Base-by-base conservation (phyloP, 164 flowering plant genomes). In the Umbilicus rupestris region DNA sequence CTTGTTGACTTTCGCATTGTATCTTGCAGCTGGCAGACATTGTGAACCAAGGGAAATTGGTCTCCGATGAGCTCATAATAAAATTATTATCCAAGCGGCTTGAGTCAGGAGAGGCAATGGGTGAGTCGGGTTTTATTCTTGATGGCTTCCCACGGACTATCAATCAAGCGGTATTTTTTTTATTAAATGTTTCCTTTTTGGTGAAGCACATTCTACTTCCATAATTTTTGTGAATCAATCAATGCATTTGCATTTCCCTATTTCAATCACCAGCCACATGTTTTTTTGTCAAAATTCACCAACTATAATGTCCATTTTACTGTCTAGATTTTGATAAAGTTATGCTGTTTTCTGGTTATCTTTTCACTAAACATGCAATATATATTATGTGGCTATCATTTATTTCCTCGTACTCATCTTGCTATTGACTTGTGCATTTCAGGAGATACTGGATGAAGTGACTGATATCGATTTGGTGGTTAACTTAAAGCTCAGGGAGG, bases 101-200 rank as follows among this genome's bases (percentile, higher is more conserved):
- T 68, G 89, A 84, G 77, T 84, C 77, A 50, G 90, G 90, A 64
- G 87, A 80, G 71, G 79, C 83, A 28, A 86, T 82, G 73, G 93
- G 95, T 41, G 96, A 94, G 77, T 69, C 83, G 8, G 98, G 98
- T 7, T 94, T 91, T 65, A 89, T 94, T 74, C 95, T 94, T 63
- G 99, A 94, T 80, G 99, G 99, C 37, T 89, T 94, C 68, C 99
- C 99, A 64, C 86, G 99, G 42, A 94, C 99, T 10, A 78, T 94
- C 33, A 84, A 81, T 74, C 99, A 94, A 72, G 99, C 99, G 77
- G 98, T 93, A 69, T 83, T 90, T 58, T 69, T 45, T 31, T 11
- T 29, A 8, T 31, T 6, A 24, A 50, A 50, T 19, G 19, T 3
- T 44, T 16, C 19, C n/a, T 41, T 10, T 15, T 55, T 28, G 26